A percentile compares a stretch with the other conserved stretches of the same genome.
phyloP scores from a whole-genome alignment of 164 flowering plant species.

The Umbellularia californica region DNA sequence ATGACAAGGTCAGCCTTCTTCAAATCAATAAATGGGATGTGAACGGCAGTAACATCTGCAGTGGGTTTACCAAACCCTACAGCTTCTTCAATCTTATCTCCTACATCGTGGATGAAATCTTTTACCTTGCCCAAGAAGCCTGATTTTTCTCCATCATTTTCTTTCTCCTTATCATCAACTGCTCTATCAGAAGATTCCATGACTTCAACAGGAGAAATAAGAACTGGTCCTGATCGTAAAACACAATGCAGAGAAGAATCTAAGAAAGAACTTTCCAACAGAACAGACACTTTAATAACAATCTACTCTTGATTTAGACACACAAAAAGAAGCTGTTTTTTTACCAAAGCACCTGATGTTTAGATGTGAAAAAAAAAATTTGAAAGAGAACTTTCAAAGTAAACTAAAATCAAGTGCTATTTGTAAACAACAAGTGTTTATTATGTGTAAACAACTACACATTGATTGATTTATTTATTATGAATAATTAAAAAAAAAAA shows the following conservation, averaged over 20 bases:
- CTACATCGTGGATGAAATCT: conserved; percentile 24
- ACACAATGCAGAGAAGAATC: neutral
- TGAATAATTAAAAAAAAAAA: too few relatives aligned
- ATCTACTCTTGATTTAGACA: neutral
- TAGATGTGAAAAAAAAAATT: too few relatives aligned
- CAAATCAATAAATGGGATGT: conserved; percentile 15
- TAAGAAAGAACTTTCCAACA: neutral
- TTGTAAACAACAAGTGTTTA: neutral
- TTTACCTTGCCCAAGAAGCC: conserved; percentile 21
- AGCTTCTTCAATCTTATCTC: conserved; percentile 27
- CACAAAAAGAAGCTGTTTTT: neutral
- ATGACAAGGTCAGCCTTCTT: conserved; percentile 21
- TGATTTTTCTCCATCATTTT: conserved; percentile 13
- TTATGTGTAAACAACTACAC: too few relatives aligned
- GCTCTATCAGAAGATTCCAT: conserved; percentile 18
- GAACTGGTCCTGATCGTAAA: neutral
- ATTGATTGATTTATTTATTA: too few relatives aligned
- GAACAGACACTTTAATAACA: neutral
- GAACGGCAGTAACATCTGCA: conserved; percentile 15
- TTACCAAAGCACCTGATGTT: too few relatives aligned
- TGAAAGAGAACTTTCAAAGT: neutral
- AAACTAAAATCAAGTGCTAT: neutral
- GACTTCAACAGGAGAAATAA: neutral
- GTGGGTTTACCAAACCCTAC: conserved; percentile 26
- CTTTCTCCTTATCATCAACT: conserved; percentile 6